These are phyloP conservation scores for Scheffersomyces quercinus DNA, from an alignment of 1,139 yeast genomes.

Conservation along the genomic window DNA sequence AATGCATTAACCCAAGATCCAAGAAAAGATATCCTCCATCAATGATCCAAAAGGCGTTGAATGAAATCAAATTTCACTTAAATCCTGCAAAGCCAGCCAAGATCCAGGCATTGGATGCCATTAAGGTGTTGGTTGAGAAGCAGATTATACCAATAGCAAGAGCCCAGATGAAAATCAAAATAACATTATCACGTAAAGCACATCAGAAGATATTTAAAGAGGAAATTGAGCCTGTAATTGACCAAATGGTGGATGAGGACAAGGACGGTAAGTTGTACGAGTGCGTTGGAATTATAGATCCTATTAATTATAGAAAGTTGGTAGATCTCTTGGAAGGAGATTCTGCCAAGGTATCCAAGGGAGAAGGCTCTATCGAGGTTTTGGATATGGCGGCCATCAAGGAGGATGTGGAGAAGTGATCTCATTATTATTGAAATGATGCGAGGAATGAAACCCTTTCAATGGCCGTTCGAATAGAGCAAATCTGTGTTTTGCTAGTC, in stretches of 20 bases:
- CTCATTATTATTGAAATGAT: too few relatives aligned
- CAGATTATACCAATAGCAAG: slow-evolving; percentile 92
- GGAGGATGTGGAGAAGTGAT: slow-evolving; percentile 29
- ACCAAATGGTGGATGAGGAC: slow-evolving; percentile 55
- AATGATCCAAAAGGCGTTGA: slow-evolving; percentile 85
- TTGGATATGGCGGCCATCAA: slow-evolving; percentile 85
- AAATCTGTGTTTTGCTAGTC: not conserved
- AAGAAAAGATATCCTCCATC: slow-evolving; percentile 92
- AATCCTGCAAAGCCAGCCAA: slow-evolving; percentile 81
- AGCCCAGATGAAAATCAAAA: slow-evolving; percentile 86
- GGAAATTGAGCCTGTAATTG: slow-evolving; percentile 52
- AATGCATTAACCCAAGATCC: slow-evolving; percentile 87
- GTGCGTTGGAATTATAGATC: slow-evolving; percentile 78
- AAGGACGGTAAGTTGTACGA: slow-evolving; percentile 54
- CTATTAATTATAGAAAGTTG: slow-evolving; percentile 74
- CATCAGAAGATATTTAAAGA: slow-evolving; percentile 47
- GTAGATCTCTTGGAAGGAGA: slow-evolving; percentile 61
- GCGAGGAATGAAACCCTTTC: too few relatives aligned
- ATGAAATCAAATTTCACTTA: slow-evolving; percentile 78
- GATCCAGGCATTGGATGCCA: slow-evolving; percentile 89
- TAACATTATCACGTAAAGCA: slow-evolving; percentile 52
- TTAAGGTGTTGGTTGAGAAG: slow-evolving; percentile 68
- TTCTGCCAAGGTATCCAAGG: slow-evolving; percentile 46
- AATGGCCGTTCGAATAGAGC: not conserved
- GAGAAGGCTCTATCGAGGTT: slow-evolving; percentile 76